Percentiles rank a stretch among this genome's conserved stretches.
Conservation (phyloP, 345 rosid genomes). For the Lepidium africanum region DNA sequence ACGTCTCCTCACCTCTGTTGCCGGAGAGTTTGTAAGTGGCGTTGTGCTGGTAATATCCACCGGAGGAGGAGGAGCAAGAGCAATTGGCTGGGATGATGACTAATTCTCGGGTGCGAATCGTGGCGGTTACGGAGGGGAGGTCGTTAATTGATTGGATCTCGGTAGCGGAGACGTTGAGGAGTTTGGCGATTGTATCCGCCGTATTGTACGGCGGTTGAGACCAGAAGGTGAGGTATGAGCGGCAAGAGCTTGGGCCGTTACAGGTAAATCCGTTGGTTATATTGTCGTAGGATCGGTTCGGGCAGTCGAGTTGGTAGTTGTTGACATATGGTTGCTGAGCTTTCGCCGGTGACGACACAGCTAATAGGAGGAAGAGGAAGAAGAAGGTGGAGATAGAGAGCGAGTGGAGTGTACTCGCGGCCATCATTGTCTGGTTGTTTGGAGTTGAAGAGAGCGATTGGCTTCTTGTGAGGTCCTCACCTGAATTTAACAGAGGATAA, state of each 20-base stretch:
- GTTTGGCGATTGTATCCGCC: slow-evolving; percentile 33
- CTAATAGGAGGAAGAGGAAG: slow-evolving; percentile 1
- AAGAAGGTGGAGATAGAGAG: not conserved
- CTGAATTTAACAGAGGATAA: slow-evolving; percentile 6
- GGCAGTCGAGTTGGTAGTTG: slow-evolving; percentile 51
- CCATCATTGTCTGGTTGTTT: not conserved
- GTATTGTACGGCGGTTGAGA: slow-evolving; percentile 40
- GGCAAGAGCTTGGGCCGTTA: slow-evolving; percentile 49
- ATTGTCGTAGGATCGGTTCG: slow-evolving; percentile 10
- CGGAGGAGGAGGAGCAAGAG: slow-evolving; percentile 53
- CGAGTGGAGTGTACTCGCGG: slow-evolving; percentile 8
- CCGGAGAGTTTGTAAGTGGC: slow-evolving; percentile 38
- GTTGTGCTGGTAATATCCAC: slow-evolving; percentile 40
- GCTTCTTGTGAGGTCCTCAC: not conserved
- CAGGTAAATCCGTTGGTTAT: slow-evolving; percentile 46
- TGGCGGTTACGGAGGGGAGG: slow-evolving; percentile 31
- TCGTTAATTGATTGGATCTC: slow-evolving; percentile 51
- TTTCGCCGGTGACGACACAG: not conserved
- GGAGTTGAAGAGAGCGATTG: not conserved
- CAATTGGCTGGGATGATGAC: slow-evolving; percentile 57
- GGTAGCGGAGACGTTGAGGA: slow-evolving; percentile 32
- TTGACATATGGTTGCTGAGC: slow-evolving; percentile 61
- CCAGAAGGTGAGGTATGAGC: slow-evolving; percentile 70
- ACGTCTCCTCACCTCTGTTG: slow-evolving; percentile 35
- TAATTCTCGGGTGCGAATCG: slow-evolving; percentile 25